Conservation (phyloP, 2,329 filamentous ascomycete genomes). For the Colletotrichum liaoningense region DNA sequence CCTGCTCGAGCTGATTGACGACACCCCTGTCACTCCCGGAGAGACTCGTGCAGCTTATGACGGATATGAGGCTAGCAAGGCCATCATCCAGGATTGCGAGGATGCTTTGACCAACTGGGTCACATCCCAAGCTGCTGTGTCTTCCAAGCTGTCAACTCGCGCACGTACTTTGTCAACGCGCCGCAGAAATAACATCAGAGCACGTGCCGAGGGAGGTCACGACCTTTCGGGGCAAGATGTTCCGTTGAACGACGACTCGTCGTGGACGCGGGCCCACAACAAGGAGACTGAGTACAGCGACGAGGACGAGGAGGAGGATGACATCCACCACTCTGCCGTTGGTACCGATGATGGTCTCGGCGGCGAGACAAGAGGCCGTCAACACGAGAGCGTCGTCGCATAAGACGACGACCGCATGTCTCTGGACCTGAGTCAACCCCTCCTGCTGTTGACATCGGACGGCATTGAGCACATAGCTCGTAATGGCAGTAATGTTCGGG, state of each 20-base stretch:
- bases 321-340: slow-evolving; percentile 60
- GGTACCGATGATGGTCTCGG: slow-evolving; percentile 65
- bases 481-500: slow-evolving; percentile 4
- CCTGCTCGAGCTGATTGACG: slow-evolving; percentile 95
- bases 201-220: slow-evolving; percentile 73
- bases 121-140: slow-evolving; percentile 87
- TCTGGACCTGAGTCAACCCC: background rate
- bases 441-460: background rate
- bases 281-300: slow-evolving; percentile 68
- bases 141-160: slow-evolving; percentile 86
- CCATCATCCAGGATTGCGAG: slow-evolving; percentile 99
- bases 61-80: slow-evolving; percentile 97
- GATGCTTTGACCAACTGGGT: slow-evolving; percentile 98
- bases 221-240: slow-evolving; percentile 88
- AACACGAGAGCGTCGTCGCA: slow-evolving; percentile 62
- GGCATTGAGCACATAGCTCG: background rate
- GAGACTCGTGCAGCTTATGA: slow-evolving; percentile 97
- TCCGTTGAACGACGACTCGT: slow-evolving; percentile 81
- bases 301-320: slow-evolving; percentile 74
- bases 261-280: slow-evolving; percentile 83
- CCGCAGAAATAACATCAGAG: slow-evolving; percentile 77
- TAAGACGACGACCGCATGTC: slow-evolving; percentile 41
- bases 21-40: slow-evolving; percentile 95
- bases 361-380: slow-evolving; percentile 67
- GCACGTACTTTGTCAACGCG: slow-evolving; percentile 89